Evolutionary conservation across 495 filamentous ascomycete genomes (phyloP), one percentile per base, ranked within the genome.

Genomic region (Penicillium steckii): DNA sequence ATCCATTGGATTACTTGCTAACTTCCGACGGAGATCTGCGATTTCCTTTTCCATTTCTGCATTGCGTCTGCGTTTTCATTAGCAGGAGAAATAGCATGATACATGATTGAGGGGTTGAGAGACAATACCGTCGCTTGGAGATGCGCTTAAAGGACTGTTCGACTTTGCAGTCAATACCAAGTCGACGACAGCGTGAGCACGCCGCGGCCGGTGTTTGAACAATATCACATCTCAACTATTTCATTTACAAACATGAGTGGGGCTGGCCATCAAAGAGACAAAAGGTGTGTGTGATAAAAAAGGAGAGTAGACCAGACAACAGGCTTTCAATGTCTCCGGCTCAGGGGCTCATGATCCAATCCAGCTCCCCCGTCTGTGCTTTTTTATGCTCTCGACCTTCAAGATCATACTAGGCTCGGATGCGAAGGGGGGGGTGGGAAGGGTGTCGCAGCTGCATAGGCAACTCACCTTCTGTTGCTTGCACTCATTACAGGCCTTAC

Each of bases 41-140:
- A 77, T 76, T 66, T 77, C 74, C 53, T 65, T 69, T 63, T 77
- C 74, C 74, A 77, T 77, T 43, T 77, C 74, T 22, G 74, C 74
- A 74, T 77, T 77, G 55, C 71, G 74, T 46, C 73, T 78, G 46
- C 48, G 24, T n/a, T 35, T 22, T 13, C 27, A 40, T 38, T 52
- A 12, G 45, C 53, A 61, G n/a, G n/a, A n/a, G n/a, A 50, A 57
- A 48, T 19, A 32, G 29, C 43, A 27, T 37, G n/a, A 12, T 2
- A 0, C n/a, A 22, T 10, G 26, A 25, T 26, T 19, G 12, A 3
- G 19, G 21, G 13, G 7, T 19, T 8, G 32, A 44, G 29, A 21
- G 18, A 8, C 5, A 51, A 9, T 10, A 77, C 74, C 71, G 70
- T 69, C 74, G 59, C 44, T 77, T 77, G 33, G 74, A 77, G 46